Conservation (phyloP, 768 basidiomycete genomes). For the Hysterangium stoloniferum region DNA sequence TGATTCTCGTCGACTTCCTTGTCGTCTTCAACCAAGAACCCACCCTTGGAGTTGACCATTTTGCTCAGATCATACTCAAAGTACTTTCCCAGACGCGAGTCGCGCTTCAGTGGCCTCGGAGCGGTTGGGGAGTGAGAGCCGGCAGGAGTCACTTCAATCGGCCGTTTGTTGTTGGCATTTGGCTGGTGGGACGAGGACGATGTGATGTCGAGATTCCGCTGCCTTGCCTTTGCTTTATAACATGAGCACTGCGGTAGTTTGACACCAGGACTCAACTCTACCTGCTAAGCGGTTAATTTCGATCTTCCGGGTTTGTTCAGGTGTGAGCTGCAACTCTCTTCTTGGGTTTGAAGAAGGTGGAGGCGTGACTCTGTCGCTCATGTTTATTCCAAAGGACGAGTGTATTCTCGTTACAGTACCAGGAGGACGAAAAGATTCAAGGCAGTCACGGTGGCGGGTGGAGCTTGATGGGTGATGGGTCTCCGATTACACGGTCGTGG, state of each 20-base stretch:
- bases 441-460: too few species aligned
- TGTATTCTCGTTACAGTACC: too few species aligned
- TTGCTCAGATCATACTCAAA: conserved; percentile 97
- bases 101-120: conserved; percentile 50
- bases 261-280: conserved; percentile 18
- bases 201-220: conserved; percentile 57
- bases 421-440: too few species aligned
- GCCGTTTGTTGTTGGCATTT: conserved; percentile 74
- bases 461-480: too few species aligned
- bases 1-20: conserved; percentile 71
- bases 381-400: too few species aligned
- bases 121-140: conserved; percentile 54
- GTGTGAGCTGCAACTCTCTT: conserved; percentile 35
- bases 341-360: conserved; percentile 10
- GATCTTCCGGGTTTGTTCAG: conserved; percentile 63
- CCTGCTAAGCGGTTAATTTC: conserved; percentile 79
- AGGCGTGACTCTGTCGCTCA: conserved; percentile 10
- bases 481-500: too few species aligned
- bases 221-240: conserved; percentile 60
- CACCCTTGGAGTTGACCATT: conserved; percentile 95
- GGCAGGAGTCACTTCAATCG: conserved; percentile 50
- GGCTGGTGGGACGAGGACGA: conserved; percentile 32
- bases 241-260: not conserved
- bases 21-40: conserved; percentile 89
- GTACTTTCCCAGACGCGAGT: conserved; percentile 79